A percentile compares a stretch with the other conserved stretches of the same genome.
Evolutionary conservation across 139 green algal genomes (phyloP).

Genomic region (Coelastrella sp.): DNA sequence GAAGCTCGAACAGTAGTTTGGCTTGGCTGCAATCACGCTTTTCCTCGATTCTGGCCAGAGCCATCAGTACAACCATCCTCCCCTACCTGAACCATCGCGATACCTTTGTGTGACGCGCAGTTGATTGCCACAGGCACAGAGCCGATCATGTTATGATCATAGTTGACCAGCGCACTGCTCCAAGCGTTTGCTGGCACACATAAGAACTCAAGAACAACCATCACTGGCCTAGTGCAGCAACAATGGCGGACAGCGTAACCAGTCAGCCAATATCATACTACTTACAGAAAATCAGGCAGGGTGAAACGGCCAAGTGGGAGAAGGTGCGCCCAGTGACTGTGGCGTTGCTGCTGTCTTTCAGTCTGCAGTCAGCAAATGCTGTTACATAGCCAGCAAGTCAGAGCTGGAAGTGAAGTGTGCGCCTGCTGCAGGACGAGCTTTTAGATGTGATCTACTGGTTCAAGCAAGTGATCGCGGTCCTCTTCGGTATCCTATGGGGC

Average conservation of each 20-base stretch:
- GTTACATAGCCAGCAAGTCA: no score
- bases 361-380: neutral
- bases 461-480: neutral
- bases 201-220: neutral
- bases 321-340: conserved; percentile 8
- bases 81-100: no score
- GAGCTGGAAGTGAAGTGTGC: no score
- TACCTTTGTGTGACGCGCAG: neutral
- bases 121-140: neutral
- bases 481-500: conserved; percentile 35
- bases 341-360: neutral
- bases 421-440: conserved; percentile 29
- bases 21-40: no score
- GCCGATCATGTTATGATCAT: no score
- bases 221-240: neutral
- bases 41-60: no score
- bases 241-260: neutral
- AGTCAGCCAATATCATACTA: conserved; percentile 18
- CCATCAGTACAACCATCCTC: no score
- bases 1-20: no score
- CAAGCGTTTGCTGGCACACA: neutral
- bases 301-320: conserved; percentile 26
- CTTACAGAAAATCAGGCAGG: conserved; percentile 8
- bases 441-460: conserved; percentile 39
- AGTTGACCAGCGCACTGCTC: neutral